These are phyloP conservation scores for Russula brevipes DNA, from an alignment of 768 basidiomycete genomes.

Conservation along the genomic window DNA sequence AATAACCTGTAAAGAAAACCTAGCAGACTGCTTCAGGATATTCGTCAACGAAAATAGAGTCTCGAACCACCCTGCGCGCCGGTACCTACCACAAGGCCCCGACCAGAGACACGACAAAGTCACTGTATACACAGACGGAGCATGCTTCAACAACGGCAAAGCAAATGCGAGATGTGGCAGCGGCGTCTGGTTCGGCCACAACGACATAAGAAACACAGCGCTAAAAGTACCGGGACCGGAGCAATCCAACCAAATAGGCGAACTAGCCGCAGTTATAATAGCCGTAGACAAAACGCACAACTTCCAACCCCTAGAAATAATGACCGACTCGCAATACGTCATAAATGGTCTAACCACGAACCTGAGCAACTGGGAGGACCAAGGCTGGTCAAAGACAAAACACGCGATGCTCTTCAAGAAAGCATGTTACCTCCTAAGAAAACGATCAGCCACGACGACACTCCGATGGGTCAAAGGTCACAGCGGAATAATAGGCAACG, in stretches of 20 bases:
- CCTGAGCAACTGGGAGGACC: slow-evolving; percentile 27
- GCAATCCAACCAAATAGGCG: slow-evolving; percentile 7
- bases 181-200: no score
- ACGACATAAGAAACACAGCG: neutral
- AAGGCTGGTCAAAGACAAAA: slow-evolving; percentile 26
- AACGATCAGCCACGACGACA: slow-evolving; percentile 18
- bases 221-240: neutral
- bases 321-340: slow-evolving; percentile 27
- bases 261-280: neutral
- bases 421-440: slow-evolving; percentile 13
- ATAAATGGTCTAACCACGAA: slow-evolving; percentile 17
- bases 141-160: no score
- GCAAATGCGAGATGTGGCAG: no score
- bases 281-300: neutral
- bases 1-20: neutral
- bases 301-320: neutral
- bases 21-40: neutral
- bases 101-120: no score
- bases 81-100: no score
- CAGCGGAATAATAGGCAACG: no score
- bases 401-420: slow-evolving; percentile 25
- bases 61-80: neutral
- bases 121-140: no score
- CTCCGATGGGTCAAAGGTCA: slow-evolving; percentile 30
- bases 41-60: neutral